Percentiles rank a stretch among this genome's conserved stretches.
These are phyloP conservation scores for Lentinus polychrous DNA, from an alignment of 1,284 basidiomycete species.

Conservation along the genomic window DNA sequence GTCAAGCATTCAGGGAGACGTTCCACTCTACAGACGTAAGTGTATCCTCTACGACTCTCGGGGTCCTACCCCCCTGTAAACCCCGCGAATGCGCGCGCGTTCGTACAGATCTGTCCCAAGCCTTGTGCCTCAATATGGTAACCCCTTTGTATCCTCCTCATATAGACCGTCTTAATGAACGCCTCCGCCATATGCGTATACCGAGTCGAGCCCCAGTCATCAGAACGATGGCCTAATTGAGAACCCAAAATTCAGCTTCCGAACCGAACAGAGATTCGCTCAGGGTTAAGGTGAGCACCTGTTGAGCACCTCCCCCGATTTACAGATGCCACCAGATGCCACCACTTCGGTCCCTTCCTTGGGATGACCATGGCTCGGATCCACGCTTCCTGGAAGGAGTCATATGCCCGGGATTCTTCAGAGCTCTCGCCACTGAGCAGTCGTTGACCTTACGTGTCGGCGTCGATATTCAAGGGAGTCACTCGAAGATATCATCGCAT, in stretches of 20 bases:
- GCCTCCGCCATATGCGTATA: not conserved
- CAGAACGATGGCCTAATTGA: no score
- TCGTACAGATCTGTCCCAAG: constrained; percentile 2
- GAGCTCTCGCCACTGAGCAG: not conserved
- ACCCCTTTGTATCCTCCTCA: constrained; percentile 10
- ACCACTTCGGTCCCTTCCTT: not conserved
- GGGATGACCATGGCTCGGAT: not conserved
- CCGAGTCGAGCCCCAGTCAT: no score
- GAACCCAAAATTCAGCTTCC: no score
- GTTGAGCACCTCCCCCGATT: no score
- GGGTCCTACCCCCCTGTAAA: constrained; percentile 10
- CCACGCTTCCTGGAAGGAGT: not conserved
- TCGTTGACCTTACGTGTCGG: no score
- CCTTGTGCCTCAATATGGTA: constrained; percentile 10
- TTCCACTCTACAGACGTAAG: not conserved
- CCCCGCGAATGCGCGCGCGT: constrained; percentile 1
- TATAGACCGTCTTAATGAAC: constrained; percentile 8
- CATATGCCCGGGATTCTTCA: not conserved
- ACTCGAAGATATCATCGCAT: no score
- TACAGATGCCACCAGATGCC: no score
- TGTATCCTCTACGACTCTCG: not conserved
- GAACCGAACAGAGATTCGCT: no score
- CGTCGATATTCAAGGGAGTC: no score
- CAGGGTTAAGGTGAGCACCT: no score
- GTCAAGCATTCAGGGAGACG: no score